These are phyloP conservation scores for Dothistroma septosporum DNA, from an alignment of 2,329 filamentous ascomycete species.

Conservation along the genomic window DNA sequence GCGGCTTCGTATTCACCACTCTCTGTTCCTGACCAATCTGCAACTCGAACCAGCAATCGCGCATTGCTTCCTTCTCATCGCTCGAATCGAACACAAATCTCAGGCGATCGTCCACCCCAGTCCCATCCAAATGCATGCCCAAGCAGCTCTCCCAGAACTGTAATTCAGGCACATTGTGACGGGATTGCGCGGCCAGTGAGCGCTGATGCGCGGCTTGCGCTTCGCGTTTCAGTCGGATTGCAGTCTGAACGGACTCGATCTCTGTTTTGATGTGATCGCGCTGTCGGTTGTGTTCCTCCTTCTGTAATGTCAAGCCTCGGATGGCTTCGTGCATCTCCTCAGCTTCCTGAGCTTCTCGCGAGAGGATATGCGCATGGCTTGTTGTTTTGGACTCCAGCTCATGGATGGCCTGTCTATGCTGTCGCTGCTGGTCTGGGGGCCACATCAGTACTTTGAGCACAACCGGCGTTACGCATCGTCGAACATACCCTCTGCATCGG, in stretches of 20 bases:
- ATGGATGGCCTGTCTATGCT: constrained; percentile 83
- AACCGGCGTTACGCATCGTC: background rate
- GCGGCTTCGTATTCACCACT: constrained; percentile 74
- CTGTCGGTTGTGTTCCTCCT: constrained; percentile 51
- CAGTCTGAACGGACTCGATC: constrained; percentile 62
- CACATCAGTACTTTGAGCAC: constrained; percentile 13
- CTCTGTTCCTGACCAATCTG: constrained; percentile 81
- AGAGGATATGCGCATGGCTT: constrained; percentile 68
- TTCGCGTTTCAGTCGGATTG: constrained; percentile 66
- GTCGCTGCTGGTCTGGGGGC: constrained; percentile 75
- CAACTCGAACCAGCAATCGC: constrained; percentile 91
- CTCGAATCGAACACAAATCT: constrained; percentile 88
- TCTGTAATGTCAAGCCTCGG: constrained; percentile 52
- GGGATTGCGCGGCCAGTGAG: constrained; percentile 75
- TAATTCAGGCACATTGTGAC: constrained; percentile 87
- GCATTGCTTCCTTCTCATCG: constrained; percentile 80
- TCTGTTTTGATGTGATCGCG: constrained; percentile 55
- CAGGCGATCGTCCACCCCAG: constrained; percentile 65
- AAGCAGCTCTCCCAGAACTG: constrained; percentile 94
- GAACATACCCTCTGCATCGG: constrained; percentile 76
- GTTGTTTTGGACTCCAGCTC: constrained; percentile 69
- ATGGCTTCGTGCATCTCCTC: constrained; percentile 60
- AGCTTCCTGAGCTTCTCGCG: constrained; percentile 71
- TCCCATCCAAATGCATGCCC: constrained; percentile 83
- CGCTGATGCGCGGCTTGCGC: constrained; percentile 68